Evolutionary conservation across 345 rosid species (phyloP).

Genomic region (Moricandia arvensis): DNA sequence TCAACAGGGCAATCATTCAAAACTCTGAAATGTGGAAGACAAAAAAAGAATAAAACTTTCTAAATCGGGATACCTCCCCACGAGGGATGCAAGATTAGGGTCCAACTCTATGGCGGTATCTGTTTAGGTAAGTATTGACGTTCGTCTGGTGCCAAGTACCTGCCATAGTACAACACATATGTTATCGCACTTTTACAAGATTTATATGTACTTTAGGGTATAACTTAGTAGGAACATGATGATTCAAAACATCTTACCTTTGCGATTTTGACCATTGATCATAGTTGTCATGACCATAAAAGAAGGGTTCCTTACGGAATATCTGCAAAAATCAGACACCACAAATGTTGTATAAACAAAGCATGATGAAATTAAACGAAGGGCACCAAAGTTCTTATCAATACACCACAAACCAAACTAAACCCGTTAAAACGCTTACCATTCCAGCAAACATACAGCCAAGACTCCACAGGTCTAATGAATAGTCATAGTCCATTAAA

Average conservation of each 20-base stretch:
- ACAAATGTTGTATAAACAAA: neutral
- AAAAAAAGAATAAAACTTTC: neutral
- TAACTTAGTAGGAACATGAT: neutral
- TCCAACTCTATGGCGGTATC: constrained; percentile 86
- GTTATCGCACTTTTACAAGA: neutral
- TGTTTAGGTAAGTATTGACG: constrained; percentile 71
- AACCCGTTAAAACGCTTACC: constrained; percentile 47
- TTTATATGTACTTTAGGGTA: neutral
- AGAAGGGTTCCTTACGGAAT: constrained; percentile 98
- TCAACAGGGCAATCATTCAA: neutral
- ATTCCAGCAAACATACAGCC: constrained; percentile 99
- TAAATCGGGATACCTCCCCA: constrained; percentile 65
- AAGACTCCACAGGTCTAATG: constrained; percentile 97
- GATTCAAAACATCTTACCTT: constrained; percentile 52
- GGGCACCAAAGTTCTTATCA: neutral
- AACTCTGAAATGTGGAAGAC: neutral
- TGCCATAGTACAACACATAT: constrained; percentile 26
- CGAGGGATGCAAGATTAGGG: constrained; percentile 83
- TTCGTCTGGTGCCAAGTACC: constrained; percentile 97
- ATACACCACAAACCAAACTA: neutral
- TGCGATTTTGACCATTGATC: constrained; percentile 97
- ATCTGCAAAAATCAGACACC: constrained; percentile 59
- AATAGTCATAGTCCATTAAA: constrained; percentile 97
- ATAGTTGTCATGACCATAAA: constrained; percentile 97
- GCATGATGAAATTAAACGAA: neutral